Percentiles rank a stretch among this genome's conserved stretches.
Evolutionary conservation across 1,284 basidiomycete genomes (phyloP).

Genomic region (Boletellus sp.): DNA sequence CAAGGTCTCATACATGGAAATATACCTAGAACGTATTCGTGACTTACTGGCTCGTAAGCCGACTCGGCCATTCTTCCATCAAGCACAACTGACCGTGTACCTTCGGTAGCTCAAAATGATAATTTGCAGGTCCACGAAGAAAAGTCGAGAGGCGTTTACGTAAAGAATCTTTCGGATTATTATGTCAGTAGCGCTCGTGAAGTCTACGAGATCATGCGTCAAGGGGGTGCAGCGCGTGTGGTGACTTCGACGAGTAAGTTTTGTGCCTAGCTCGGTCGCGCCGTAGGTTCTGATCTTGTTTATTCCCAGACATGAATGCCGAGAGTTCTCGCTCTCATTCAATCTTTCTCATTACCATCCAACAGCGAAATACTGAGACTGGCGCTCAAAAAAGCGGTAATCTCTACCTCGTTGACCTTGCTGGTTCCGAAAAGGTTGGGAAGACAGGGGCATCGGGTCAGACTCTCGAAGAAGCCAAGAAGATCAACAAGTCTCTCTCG

Average conservation of each 20-base stretch:
- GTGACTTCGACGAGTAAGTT: conserved; percentile 91
- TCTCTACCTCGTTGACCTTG: conserved; percentile 96
- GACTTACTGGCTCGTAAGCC: conserved; percentile 92
- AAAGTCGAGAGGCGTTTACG: conserved; percentile 96
- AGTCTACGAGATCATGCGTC: conserved; percentile 98
- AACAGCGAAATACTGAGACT: conserved; percentile 93
- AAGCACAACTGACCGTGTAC: not conserved
- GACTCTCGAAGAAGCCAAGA: conserved; percentile 98
- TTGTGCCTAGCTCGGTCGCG: not conserved
- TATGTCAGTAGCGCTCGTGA: conserved; percentile 96
- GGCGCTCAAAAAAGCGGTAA: conserved; percentile 96
- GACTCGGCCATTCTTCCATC: conserved; percentile 1
- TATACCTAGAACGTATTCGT: conserved; percentile 95
- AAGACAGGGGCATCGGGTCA: conserved; percentile 99
- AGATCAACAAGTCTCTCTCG: conserved; percentile 98
- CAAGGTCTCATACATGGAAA: conserved; percentile 99
- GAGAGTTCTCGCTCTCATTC: conserved; percentile 99
- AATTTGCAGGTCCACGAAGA: conserved; percentile 99
- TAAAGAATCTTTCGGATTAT: conserved; percentile 96
- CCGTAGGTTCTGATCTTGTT: conserved; percentile 9
- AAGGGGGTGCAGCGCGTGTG: conserved; percentile 87
- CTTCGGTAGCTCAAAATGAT: conserved; percentile 84
- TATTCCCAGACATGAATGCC: conserved; percentile 94
- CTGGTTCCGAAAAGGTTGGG: conserved; percentile 98
- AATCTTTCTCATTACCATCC: conserved; percentile 97